Percentiles rank a stretch among this genome's conserved stretches.
Evolutionary conservation across 768 basidiomycete genomes (phyloP).

Genomic region (Cantharellus cinnabarinus): DNA sequence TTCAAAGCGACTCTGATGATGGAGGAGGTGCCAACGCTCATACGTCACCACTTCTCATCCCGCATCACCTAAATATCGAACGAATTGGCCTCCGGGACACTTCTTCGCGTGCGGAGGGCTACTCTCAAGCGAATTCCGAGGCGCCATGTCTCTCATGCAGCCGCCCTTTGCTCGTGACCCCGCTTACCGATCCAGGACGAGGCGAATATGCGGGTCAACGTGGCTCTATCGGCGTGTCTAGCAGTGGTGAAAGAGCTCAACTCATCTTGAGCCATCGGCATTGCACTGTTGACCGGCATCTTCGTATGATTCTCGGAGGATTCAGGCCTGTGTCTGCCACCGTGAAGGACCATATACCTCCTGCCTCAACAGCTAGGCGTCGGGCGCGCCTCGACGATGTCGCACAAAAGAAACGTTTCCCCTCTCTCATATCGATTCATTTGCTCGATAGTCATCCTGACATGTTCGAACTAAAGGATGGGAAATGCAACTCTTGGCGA

Average conservation of each 20-base stretch:
- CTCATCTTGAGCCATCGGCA: neutral
- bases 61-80: neutral
- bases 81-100: neutral
- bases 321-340: neutral
- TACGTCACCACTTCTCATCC: neutral
- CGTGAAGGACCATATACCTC: neutral
- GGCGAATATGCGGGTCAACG: neutral
- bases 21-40: neutral
- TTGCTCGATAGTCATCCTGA: neutral
- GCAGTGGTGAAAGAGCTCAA: too few relatives aligned
- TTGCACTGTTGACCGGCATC: neutral
- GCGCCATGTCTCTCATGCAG: neutral
- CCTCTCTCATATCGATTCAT: neutral
- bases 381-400: neutral
- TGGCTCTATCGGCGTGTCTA: neutral
- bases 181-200: neutral
- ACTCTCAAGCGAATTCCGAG: neutral
- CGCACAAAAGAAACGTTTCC: neutral
- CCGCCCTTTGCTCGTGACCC: neutral
- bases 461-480: neutral
- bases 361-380: neutral
- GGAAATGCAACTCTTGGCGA: neutral
- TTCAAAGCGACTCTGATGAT: neutral
- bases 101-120: neutral
- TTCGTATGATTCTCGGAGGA: neutral